Evolutionary conservation across 2,329 filamentous ascomycete genomes (phyloP).

Genomic region (Cladophialophora exuberans): DNA sequence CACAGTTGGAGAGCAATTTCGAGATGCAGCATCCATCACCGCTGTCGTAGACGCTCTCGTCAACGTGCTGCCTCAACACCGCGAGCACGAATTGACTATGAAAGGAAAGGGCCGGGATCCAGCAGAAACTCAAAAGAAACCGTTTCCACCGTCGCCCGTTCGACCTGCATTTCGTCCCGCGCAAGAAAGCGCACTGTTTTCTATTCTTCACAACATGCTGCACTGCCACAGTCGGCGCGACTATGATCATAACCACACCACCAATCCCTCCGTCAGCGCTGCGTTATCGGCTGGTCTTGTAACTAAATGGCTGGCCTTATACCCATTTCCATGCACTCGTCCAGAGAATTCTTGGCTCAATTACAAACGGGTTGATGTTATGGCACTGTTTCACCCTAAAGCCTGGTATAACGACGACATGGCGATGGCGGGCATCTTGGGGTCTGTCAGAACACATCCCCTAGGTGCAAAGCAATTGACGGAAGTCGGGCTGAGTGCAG

Average conservation of each 20-base stretch:
- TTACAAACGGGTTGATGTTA: conserved; percentile 44
- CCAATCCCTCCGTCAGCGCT: conserved; percentile 47
- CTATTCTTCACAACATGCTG: conserved; percentile 65
- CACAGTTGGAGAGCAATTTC: conserved; percentile 18
- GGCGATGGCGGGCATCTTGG: conserved; percentile 49
- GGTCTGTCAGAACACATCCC: conserved; percentile 41
- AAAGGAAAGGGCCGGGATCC: conserved; percentile 37
- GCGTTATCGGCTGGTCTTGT: conserved; percentile 67
- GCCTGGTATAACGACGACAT: conserved; percentile 47
- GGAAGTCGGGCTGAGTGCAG: conserved; percentile 47
- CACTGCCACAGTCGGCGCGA: conserved; percentile 51
- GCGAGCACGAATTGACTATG: background rate
- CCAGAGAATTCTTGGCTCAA: conserved; percentile 48
- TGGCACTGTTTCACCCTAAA: conserved; percentile 42
- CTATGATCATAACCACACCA: background rate
- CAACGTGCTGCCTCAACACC: conserved; percentile 31
- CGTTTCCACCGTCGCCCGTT: conserved; percentile 27
- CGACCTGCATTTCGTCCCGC: conserved; percentile 38
- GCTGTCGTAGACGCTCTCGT: conserved; percentile 29
- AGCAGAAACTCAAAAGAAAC: conserved; percentile 36
- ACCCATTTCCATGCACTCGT: conserved; percentile 66
- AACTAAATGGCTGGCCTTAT: conserved; percentile 73
- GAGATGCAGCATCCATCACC: conserved; percentile 36
- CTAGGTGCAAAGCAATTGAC: conserved; percentile 47
- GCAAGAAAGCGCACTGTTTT: conserved; percentile 47